Conservation (phyloP, 352 stramenopile genomes). For the Hyaloperonospora brassicae region DNA sequence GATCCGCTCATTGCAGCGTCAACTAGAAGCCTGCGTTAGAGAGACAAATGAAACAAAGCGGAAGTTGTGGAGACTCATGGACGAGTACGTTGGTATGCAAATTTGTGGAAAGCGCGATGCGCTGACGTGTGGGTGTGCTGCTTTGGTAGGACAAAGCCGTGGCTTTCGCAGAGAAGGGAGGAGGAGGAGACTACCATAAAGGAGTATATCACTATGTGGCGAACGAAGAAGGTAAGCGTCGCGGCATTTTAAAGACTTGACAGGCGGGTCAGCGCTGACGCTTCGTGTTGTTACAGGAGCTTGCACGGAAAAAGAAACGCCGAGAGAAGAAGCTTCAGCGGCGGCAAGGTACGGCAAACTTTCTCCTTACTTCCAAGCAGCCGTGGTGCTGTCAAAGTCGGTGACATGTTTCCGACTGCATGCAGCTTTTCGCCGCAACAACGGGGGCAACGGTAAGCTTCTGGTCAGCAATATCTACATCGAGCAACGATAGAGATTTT, state of each 20-base stretch:
- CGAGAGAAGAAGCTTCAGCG: constrained; percentile 65
- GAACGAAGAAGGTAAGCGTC: constrained; percentile 47
- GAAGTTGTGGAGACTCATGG: constrained; percentile 41
- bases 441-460: constrained; percentile 22
- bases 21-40: constrained; percentile 33
- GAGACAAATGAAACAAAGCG: constrained; percentile 58
- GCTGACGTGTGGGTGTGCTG: constrained; percentile 6
- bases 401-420: not conserved
- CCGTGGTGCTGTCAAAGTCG: not conserved
- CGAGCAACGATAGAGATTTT: constrained; percentile 31
- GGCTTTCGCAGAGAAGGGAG: constrained; percentile 43
- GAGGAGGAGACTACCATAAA: constrained; percentile 38
- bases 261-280: constrained; percentile 2
- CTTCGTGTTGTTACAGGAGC: constrained; percentile 29
- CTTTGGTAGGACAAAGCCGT: constrained; percentile 46
- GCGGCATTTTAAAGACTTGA: not conserved
- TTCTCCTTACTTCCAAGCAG: not conserved
- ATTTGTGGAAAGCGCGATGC: not conserved
- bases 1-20: constrained; percentile 43
- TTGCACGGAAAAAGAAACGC: constrained; percentile 62
- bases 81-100: constrained; percentile 27
- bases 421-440: constrained; percentile 22
- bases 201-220: constrained; percentile 55
- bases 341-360: constrained; percentile 34
- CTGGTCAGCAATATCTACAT: constrained; percentile 12